These are phyloP conservation scores for Penicillium tannophilum DNA, from an alignment of 495 filamentous ascomycete genomes.

Conservation along the genomic window DNA sequence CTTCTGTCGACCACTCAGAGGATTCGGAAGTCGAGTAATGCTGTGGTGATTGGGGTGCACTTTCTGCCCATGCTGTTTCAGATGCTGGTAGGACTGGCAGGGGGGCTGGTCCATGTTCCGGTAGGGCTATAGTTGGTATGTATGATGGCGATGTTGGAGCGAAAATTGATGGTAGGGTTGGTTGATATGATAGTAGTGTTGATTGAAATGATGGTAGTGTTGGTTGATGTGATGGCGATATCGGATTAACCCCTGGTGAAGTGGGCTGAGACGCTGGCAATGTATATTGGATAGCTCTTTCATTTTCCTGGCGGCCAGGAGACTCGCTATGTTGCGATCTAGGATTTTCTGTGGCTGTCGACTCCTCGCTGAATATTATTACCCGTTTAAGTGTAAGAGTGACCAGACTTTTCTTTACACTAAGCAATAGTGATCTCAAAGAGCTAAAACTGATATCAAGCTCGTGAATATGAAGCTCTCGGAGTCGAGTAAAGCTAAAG, in stretches of 20 bases:
- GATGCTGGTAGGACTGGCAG: background rate
- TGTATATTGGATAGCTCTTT: no score
- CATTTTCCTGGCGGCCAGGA: conserved; percentile 9
- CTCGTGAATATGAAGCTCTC: no score
- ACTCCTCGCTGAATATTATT: conserved; percentile 6
- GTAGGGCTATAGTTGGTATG: no score
- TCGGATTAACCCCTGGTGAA: no score
- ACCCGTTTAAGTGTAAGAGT: conserved; percentile 7
- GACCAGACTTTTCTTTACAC: no score
- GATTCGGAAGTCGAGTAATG: background rate
- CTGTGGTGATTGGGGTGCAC: background rate
- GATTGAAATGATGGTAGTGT: no score
- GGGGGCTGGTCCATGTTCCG: no score
- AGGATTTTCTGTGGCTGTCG: background rate
- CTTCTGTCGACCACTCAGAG: background rate
- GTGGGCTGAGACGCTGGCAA: no score
- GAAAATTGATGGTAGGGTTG: background rate
- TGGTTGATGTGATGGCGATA: background rate
- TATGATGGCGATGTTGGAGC: background rate
- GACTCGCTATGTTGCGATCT: background rate
- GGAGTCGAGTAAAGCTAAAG: no score
- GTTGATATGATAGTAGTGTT: background rate
- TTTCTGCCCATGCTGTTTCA: background rate
- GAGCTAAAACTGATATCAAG: no score
- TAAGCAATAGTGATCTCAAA: no score